These are phyloP conservation scores for Leptoxyphium fumago DNA, from an alignment of 2,329 filamentous ascomycete genomes.

Conservation along the genomic window DNA sequence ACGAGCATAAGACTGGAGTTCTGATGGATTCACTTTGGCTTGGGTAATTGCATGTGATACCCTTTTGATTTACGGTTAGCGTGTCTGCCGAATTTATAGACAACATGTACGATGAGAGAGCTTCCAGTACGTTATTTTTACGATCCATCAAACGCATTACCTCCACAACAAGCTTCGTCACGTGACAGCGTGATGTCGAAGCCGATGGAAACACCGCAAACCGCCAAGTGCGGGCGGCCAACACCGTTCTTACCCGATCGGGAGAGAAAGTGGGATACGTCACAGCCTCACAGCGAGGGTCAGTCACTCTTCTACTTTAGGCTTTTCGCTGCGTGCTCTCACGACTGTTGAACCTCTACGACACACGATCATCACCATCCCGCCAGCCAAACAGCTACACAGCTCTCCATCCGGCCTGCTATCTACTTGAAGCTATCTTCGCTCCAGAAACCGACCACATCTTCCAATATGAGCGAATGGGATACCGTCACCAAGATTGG, in stretches of 20 bases:
- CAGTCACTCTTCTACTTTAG: too few species aligned
- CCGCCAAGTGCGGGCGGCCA: neutral
- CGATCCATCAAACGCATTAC: too few species aligned
- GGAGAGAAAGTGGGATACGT: neutral
- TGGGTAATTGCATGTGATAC: too few species aligned
- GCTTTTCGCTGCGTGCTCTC: too few species aligned
- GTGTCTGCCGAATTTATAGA: too few species aligned
- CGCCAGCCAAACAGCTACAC: neutral
- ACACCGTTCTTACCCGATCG: neutral
- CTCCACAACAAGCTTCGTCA: neutral
- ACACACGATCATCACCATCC: neutral
- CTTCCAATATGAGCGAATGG: constrained; percentile 52
- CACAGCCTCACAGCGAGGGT: neutral
- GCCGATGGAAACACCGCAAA: neutral
- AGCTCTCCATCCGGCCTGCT: neutral
- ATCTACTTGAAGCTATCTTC: too few species aligned
- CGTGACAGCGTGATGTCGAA: neutral
- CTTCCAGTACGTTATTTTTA: too few species aligned
- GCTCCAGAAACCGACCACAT: constrained; percentile 1
- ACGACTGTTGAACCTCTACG: too few species aligned
- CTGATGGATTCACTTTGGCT: too few species aligned
- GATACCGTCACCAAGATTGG: constrained; percentile 85
- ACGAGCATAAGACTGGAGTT: too few species aligned
- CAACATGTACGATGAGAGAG: too few species aligned
- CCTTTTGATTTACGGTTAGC: too few species aligned